These are phyloP conservation scores for Lentinus brumalis DNA, from an alignment of 768 basidiomycete genomes.

Conservation along the genomic window DNA sequence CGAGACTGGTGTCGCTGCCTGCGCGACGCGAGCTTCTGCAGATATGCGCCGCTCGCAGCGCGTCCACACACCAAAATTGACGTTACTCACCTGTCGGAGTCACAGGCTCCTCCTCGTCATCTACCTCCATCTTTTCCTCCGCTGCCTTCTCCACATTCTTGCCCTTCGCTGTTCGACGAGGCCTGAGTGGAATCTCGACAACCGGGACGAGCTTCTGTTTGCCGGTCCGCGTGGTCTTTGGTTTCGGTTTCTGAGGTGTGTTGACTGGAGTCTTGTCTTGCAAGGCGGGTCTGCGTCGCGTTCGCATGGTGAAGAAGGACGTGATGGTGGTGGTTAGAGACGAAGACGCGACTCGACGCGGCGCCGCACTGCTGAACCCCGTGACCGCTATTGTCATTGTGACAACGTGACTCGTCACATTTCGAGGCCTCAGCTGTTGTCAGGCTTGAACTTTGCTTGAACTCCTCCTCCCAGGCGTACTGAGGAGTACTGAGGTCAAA, in stretches of 20 bases:
- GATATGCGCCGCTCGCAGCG: neutral
- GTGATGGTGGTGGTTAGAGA: neutral
- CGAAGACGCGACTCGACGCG: neutral
- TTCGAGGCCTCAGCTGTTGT: too few species aligned
- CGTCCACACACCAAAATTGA: neutral
- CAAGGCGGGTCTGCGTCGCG: constrained; percentile 20
- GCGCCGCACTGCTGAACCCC: too few species aligned
- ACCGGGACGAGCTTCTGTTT: constrained; percentile 16
- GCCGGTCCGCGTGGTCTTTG: constrained; percentile 3
- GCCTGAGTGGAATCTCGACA: constrained; percentile 12
- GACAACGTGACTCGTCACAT: too few species aligned
- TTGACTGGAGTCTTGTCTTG: constrained; percentile 31
- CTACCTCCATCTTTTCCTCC: too few species aligned
- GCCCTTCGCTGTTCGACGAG: constrained; percentile 4
- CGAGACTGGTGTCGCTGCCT: neutral
- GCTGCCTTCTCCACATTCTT: neutral
- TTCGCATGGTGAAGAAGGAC: constrained; percentile 7
- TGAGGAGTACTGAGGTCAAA: too few species aligned
- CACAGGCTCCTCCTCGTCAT: neutral
- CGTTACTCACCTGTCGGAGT: neutral
- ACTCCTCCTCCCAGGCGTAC: too few species aligned
- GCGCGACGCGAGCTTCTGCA: neutral
- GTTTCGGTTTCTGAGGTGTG: constrained; percentile 23
- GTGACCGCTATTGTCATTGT: too few species aligned
- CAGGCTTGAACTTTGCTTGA: too few species aligned